Evolutionary conservation across 306 rosid species (phyloP).

Genomic region (Carpinus fangiana): DNA sequence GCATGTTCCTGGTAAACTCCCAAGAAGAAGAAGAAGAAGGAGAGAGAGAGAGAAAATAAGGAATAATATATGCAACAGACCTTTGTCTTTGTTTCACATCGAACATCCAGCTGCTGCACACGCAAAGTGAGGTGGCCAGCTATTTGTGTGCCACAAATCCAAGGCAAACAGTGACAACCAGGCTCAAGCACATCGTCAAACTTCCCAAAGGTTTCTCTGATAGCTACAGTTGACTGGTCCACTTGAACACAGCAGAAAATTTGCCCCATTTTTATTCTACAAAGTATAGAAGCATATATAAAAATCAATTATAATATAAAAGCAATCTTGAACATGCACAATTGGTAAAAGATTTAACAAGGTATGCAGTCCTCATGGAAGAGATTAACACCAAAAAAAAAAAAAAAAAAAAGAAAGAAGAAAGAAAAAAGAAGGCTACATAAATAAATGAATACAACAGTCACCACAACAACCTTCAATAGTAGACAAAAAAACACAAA

Average conservation of each 20-base stretch:
- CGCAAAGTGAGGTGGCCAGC: constrained; percentile 58
- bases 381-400: neutral
- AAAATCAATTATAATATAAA: neutral
- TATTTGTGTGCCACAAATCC: constrained; percentile 45
- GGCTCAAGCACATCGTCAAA: constrained; percentile 52
- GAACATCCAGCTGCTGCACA: constrained; percentile 63
- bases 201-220: constrained; percentile 59
- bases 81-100: constrained; percentile 63
- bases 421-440: too few species aligned
- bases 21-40: neutral
- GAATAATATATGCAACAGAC: constrained; percentile 25
- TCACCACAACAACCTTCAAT: neutral
- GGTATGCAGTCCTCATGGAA: neutral
- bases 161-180: constrained; percentile 61
- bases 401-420: too few species aligned
- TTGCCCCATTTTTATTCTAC: constrained; percentile 50
- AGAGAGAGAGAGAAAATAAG: neutral
- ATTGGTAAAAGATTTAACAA: neutral
- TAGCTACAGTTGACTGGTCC: constrained; percentile 55
- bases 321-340: neutral
- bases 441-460: too few species aligned
- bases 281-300: neutral
- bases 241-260: constrained; percentile 52
- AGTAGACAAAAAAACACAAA: neutral
- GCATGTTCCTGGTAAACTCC: neutral